Conservation (phyloP, 2,329 filamentous ascomycete species). For the Colletotrichum sidae region DNA sequence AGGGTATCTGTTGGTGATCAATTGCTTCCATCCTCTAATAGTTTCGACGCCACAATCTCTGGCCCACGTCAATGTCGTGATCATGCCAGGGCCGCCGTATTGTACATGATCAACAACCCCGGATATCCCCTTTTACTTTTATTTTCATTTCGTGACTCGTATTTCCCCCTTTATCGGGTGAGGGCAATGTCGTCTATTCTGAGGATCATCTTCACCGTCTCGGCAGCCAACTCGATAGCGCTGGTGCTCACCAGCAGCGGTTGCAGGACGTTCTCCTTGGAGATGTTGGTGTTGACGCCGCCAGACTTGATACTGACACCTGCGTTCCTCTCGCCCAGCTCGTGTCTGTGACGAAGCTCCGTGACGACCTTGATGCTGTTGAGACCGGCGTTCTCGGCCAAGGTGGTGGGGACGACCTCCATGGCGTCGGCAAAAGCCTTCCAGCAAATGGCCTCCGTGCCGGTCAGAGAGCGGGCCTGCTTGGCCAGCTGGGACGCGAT, state of each 20-base stretch:
- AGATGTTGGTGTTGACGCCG: conserved; percentile 96
- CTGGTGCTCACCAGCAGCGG: conserved; percentile 96
- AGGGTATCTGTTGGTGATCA: conserved; percentile 37
- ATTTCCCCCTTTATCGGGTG: conserved; percentile 57
- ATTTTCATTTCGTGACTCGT: conserved; percentile 36
- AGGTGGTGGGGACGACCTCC: conserved; percentile 95
- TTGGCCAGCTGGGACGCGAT: conserved; percentile 88
- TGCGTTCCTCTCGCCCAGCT: conserved; percentile 93
- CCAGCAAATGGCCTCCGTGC: conserved; percentile 98
- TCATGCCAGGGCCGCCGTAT: conserved; percentile 35
- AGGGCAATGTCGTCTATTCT: conserved; percentile 76
- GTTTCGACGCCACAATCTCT: conserved; percentile 34
- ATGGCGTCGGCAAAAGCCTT: conserved; percentile 98
- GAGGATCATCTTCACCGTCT: conserved; percentile 96
- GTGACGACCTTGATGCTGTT: conserved; percentile 99
- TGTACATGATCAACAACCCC: conserved; percentile 37
- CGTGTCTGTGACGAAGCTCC: conserved; percentile 92
- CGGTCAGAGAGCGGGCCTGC: conserved; percentile 83
- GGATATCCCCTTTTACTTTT: conserved; percentile 33
- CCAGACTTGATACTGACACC: conserved; percentile 98
- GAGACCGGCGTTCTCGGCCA: conserved; percentile 96
- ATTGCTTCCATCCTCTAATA: conserved; percentile 38
- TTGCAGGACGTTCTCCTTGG: conserved; percentile 96
- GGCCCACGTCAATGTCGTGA: conserved; percentile 36
- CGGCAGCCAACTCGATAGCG: conserved; percentile 94